Conservation (phyloP, 306 rosid species). For the Corylus avellana region DNA sequence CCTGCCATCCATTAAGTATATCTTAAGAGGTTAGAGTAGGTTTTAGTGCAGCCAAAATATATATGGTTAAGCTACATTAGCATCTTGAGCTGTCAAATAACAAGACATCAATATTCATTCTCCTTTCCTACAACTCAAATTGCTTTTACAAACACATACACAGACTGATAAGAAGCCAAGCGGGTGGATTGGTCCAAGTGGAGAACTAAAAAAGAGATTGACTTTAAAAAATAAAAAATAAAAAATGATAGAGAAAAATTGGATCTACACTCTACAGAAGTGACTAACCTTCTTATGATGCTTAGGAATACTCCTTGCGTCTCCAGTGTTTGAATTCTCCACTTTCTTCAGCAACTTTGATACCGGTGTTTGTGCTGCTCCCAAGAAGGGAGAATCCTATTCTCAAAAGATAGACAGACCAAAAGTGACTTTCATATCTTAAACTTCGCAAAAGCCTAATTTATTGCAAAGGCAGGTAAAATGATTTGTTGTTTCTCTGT, state of each 20-base stretch:
- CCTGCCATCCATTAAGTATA: conserved; percentile 49
- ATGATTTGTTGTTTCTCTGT: conserved; percentile 22
- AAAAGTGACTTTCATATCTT: conserved; percentile 9
- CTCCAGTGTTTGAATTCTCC: conserved; percentile 63
- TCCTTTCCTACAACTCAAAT: background rate
- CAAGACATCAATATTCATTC: background rate
- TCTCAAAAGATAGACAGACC: conserved; percentile 26
- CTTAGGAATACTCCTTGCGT: conserved; percentile 65
- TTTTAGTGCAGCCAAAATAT: conserved; percentile 22
- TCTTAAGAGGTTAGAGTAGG: conserved; percentile 19
- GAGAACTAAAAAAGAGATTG: no score
- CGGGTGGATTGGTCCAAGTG: no score
- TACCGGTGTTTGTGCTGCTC: conserved; percentile 69
- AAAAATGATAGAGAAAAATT: no score
- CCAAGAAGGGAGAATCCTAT: conserved; percentile 64
- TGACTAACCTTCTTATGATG: conserved; percentile 76
- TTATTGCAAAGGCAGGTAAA: conserved; percentile 26
- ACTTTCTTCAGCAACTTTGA: conserved; percentile 75
- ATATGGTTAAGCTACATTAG: conserved; percentile 5
- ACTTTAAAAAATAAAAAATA: background rate
- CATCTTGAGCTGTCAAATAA: conserved; percentile 10
- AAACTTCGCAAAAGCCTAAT: conserved; percentile 20
- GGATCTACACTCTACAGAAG: conserved; percentile 5
- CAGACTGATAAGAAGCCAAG: no score
- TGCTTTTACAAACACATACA: background rate